Base-by-base conservation (phyloP, 805 yeast species). In the Zygosaccharomyces rouxii region DNA sequence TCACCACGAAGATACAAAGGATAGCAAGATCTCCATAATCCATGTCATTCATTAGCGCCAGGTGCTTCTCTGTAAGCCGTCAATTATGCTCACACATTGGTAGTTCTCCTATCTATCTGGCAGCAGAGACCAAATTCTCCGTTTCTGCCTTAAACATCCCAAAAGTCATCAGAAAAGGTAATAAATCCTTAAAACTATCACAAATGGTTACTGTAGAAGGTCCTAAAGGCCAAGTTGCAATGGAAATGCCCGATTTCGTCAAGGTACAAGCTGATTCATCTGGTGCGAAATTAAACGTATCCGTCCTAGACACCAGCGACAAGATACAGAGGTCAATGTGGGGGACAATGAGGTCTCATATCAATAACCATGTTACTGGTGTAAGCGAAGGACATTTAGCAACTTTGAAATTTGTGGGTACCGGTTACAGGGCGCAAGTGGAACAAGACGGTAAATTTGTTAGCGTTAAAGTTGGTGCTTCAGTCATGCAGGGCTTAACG, bases 341-440 rank as follows among this genome's bases (percentile, higher is more conserved):
- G 98, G 99, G 99, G 14, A 94, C 98, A 5, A 77, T 84, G 45
- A 79, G 99, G 64, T 77, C 95, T 0, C 73, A 84, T 50, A 66
- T 94, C 42, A 80, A 82, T 59, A 92, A 92, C 70, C 79, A 85
- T 56, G 76, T 92, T 25, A 73, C 79, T 31, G 99, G 99, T 45
- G 95, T 89, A 35, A 81, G 89, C 35, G 98, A 90, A 59, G 98
- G 98, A 11, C 98, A 94, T 66, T 69, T 89, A 52, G 81, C 94
- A 22, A 85, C 90, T 48, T 75, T 94, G 54, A 86, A 82, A 69
- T 84, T 94, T 56, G 95, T 89, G 14, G 99, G 99, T 55, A 92
- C 98, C 10, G 99, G 99, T 66, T 94, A 86, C 77, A 83, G 98
- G 70, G 96, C 95, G 2, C 75, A 79, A 52, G 64, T 92, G 16